Evolutionary conservation across 768 basidiomycete species (phyloP).

Genomic region (Gloeophyllum trabeum): DNA sequence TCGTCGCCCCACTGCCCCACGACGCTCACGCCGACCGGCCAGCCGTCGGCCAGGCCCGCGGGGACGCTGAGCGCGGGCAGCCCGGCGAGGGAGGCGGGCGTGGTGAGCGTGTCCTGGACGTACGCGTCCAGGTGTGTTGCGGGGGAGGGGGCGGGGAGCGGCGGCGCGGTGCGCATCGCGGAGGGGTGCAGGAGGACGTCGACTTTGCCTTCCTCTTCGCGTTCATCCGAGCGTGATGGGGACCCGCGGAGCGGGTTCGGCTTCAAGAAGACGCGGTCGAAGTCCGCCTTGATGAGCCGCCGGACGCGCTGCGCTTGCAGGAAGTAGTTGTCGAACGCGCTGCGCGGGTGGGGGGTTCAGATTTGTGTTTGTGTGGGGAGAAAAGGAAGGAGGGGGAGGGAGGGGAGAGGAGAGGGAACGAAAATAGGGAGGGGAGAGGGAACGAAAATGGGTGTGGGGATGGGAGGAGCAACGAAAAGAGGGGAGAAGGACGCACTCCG

Average conservation of each 20-base stretch:
- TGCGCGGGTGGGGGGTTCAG: constrained; percentile 17
- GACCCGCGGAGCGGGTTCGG: constrained; percentile 30
- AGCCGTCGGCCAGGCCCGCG: constrained; percentile 38
- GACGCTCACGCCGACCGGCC: constrained; percentile 79
- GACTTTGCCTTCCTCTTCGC: constrained; percentile 26
- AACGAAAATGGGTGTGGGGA: neutral
- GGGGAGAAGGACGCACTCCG: constrained; percentile 50
- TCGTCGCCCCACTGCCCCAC: constrained; percentile 86
- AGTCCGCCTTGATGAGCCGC: constrained; percentile 59
- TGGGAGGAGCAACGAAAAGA: too few relatives aligned
- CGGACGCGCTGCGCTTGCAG: constrained; percentile 85
- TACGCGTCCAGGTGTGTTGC: constrained; percentile 44
- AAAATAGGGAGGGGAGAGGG: too few relatives aligned
- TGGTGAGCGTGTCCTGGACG: constrained; percentile 85
- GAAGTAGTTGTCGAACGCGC: constrained; percentile 97
- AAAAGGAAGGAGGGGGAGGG: too few relatives aligned
- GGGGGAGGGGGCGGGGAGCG: constrained; percentile 18
- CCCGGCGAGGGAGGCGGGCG: constrained; percentile 86
- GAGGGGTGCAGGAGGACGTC: constrained; percentile 85
- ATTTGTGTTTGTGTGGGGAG: too few relatives aligned
- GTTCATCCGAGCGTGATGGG: neutral
- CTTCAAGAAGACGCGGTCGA: constrained; percentile 53
- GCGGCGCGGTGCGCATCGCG: constrained; percentile 77
- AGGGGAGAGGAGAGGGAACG: too few relatives aligned
- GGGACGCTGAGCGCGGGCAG: constrained; percentile 78